Evolutionary conservation across 2,329 filamentous ascomycete genomes (phyloP).

Genomic region (Xylaria sp.): DNA sequence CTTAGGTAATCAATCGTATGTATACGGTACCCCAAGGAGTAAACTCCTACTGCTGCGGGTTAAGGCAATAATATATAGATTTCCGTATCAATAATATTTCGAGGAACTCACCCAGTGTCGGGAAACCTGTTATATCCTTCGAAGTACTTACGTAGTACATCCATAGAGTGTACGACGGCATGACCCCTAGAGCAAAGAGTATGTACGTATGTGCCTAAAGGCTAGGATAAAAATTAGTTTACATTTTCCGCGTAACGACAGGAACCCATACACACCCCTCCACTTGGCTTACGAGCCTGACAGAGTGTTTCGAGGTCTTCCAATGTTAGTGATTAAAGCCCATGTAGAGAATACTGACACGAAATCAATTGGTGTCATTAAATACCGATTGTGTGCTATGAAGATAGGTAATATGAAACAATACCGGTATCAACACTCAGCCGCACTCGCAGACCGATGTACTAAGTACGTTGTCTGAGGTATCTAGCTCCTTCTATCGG

Average conservation of each 20-base stretch:
- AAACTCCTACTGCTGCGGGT: neutral
- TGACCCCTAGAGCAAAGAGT: too few species aligned
- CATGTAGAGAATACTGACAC: too few species aligned
- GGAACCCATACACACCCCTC: too few species aligned
- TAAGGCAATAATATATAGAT: neutral
- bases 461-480: neutral
- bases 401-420: neutral
- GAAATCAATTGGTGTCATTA: neutral
- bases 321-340: neutral
- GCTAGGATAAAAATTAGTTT: too few species aligned
- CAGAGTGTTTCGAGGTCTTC: neutral
- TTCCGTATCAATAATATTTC: neutral
- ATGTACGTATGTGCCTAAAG: too few species aligned
- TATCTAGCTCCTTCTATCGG: neutral
- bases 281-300: too few species aligned
- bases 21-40: neutral
- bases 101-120: neutral
- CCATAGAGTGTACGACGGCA: neutral
- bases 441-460: neutral
- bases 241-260: too few species aligned
- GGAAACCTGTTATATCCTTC: neutral
- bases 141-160: too few species aligned
- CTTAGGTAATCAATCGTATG: neutral
- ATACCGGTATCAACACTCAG: neutral
- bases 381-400: neutral